Conservation (phyloP, 495 filamentous ascomycete species). For the Neurospora sp. region DNA sequence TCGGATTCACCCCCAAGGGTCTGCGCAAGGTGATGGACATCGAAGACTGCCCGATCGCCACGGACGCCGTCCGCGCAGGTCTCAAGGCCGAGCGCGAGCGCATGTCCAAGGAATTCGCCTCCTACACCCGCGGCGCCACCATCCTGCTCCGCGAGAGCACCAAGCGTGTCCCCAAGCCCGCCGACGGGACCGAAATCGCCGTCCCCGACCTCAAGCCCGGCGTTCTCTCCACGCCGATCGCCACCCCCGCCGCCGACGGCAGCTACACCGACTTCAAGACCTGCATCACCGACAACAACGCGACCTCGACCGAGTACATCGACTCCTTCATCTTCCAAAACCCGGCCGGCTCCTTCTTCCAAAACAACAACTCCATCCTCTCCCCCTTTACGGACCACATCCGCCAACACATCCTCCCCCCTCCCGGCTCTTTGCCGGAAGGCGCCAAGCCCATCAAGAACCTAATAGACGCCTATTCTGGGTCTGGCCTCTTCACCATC, state of each 20-base stretch:
- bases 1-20: constrained; percentile 86
- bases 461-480: constrained; percentile 95
- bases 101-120: constrained; percentile 56
- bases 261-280: constrained; percentile 65
- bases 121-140: constrained; percentile 75
- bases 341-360: constrained; percentile 90
- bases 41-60: constrained; percentile 94
- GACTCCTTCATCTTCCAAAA: constrained; percentile 78
- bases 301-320: constrained; percentile 72
- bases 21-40: constrained; percentile 70
- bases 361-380: constrained; percentile 99
- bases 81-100: constrained; percentile 62
- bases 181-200: constrained; percentile 17
- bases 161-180: constrained; percentile 47
- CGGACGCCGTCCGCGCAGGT: constrained; percentile 67
- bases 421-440: constrained; percentile 9
- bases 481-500: constrained; percentile 93
- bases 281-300: constrained; percentile 79
- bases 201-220: constrained; percentile 4
- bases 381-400: constrained; percentile 82
- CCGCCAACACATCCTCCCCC: constrained; percentile 62
- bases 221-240: constrained; percentile 9
- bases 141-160: constrained; percentile 83
- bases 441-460: constrained; percentile 48
- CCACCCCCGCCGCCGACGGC: constrained; percentile 22